phyloP scores from a whole-genome alignment of 257 asterid species.

The Ilex asprella region DNA sequence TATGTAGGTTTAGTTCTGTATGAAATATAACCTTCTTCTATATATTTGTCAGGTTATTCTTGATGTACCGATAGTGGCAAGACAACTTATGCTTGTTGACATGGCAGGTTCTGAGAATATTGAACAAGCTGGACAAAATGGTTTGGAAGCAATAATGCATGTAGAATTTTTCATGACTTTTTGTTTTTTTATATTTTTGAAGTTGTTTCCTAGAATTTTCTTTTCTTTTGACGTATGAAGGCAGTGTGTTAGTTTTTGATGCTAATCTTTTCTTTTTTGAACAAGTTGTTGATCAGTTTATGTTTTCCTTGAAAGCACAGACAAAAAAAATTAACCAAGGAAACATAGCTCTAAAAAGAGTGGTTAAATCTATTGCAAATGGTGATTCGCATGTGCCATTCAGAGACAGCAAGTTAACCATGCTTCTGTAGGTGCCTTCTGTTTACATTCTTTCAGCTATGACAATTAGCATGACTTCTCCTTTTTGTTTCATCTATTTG shows the following conservation, averaged over 20 bases:
- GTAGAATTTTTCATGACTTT: conserved; percentile 20
- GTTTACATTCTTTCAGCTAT: background rate
- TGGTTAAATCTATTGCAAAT: conserved; percentile 92
- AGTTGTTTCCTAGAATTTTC: too few relatives aligned
- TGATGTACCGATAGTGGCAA: conserved; percentile 96
- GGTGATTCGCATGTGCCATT: conserved; percentile 97
- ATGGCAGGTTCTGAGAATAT: conserved; percentile 99
- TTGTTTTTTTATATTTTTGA: background rate
- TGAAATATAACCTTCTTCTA: background rate
- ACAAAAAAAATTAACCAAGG: conserved; percentile 95
- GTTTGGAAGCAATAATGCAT: conserved; percentile 94
- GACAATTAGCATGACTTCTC: background rate
- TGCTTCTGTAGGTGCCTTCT: conserved; percentile 83
- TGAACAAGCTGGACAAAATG: conserved; percentile 94
- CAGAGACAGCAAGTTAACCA: conserved; percentile 94
- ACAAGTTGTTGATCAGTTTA: too few relatives aligned
- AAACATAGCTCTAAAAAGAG: conserved; percentile 78
- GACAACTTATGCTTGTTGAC: conserved; percentile 91
- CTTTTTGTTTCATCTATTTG: background rate
- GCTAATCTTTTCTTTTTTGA: too few relatives aligned
- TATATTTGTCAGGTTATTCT: conserved; percentile 50
- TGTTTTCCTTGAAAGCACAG: conserved; percentile 30
- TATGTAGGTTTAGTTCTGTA: too few relatives aligned
- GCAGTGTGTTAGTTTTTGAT: too few relatives aligned
- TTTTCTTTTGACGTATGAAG: too few relatives aligned